These are phyloP conservation scores for Cryphonectria naterciae DNA, from an alignment of 2,329 filamentous ascomycete species.

Conservation along the genomic window DNA sequence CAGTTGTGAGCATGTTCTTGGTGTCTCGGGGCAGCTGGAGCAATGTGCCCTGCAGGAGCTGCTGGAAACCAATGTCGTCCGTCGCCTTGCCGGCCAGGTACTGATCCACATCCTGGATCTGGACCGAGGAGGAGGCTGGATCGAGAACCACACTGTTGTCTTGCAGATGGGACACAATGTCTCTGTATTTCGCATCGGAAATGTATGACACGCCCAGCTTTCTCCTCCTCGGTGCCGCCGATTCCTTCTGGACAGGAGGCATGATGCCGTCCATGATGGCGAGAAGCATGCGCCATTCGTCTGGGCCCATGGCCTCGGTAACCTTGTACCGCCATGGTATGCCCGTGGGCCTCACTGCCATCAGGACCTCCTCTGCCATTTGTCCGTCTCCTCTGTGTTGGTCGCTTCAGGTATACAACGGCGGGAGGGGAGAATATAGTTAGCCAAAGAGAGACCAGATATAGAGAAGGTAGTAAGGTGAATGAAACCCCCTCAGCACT, in stretches of 20 bases:
- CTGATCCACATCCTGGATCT: constrained; percentile 29
- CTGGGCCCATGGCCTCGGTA: constrained; percentile 25
- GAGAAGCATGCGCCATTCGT: constrained; percentile 34
- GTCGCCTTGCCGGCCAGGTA: constrained; percentile 35
- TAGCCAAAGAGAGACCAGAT: not conserved
- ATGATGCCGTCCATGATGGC: constrained; percentile 34
- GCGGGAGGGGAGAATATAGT: not conserved
- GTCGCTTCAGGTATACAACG: not conserved
- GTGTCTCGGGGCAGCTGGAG: constrained; percentile 29
- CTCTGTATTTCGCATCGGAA: constrained; percentile 28
- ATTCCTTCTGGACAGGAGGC: constrained; percentile 30
- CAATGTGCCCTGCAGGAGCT: constrained; percentile 32
- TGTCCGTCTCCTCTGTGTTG: not conserved
- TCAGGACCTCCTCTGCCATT: not conserved
- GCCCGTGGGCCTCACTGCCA: constrained; percentile 20
- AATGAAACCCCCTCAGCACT: not conserved
- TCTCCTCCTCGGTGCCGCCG: constrained; percentile 20
- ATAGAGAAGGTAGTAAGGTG: not conserved
- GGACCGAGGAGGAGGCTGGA: not conserved
- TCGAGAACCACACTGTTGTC: constrained; percentile 22
- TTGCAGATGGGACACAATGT: constrained; percentile 16
- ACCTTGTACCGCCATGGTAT: constrained; percentile 36
- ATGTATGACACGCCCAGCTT: constrained; percentile 26
- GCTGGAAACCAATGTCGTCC: constrained; percentile 29
- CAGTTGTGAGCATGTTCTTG: constrained; percentile 23